Evolutionary conservation across 345 rosid genomes (phyloP).

Genomic region (Euphorbia peplus): DNA sequence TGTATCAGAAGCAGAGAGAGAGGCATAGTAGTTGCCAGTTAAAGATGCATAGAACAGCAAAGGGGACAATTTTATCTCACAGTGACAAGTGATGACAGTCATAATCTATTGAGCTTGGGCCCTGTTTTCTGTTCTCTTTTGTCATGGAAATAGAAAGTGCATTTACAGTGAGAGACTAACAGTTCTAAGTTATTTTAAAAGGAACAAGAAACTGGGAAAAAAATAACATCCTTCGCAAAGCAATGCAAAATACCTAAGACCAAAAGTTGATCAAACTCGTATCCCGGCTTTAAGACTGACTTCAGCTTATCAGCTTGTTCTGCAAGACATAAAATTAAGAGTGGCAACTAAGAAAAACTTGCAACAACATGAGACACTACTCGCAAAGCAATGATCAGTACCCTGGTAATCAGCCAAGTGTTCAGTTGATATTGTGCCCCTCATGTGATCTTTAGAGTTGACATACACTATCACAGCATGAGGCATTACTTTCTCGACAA

Average conservation of each 20-base stretch:
- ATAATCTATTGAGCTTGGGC: background rate
- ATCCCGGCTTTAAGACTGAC: conserved; percentile 76
- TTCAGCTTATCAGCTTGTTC: conserved; percentile 62
- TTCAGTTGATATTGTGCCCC: conserved; percentile 70
- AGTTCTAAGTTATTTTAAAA: background rate
- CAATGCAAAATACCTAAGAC: conserved; percentile 64
- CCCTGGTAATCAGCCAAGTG: conserved; percentile 97
- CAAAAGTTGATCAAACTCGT: conserved; percentile 71
- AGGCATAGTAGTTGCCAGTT: too few species aligned
- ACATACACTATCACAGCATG: conserved; percentile 54
- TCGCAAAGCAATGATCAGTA: conserved; percentile 28
- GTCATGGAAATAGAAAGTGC: background rate
- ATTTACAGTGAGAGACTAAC: background rate
- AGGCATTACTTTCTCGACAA: conserved; percentile 65
- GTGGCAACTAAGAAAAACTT: conserved; percentile 12
- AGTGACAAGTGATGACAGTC: too few species aligned
- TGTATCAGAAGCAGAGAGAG: background rate
- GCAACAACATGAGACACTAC: background rate
- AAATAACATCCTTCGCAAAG: background rate
- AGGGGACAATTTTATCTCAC: background rate
- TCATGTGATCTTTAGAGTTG: conserved; percentile 51
- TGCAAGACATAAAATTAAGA: conserved; percentile 23
- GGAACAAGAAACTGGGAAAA: background rate
- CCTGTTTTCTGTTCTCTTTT: background rate
- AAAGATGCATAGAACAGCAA: background rate